Conservation (phyloP, 129 eudicot genomes). For the Centella asiatica region DNA sequence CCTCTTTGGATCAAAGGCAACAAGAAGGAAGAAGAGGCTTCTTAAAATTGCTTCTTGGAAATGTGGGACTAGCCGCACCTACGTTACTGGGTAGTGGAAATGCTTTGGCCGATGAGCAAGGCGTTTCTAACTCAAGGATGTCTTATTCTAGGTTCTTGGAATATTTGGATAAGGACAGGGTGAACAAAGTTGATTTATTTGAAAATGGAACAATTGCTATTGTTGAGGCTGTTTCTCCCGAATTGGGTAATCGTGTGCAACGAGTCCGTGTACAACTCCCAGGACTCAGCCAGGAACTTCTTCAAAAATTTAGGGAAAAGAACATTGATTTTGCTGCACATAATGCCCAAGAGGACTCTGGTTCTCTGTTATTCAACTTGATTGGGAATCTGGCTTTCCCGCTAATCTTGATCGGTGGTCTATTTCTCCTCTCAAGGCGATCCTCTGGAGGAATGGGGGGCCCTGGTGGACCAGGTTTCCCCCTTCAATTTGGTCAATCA, state of each 20-base stretch:
- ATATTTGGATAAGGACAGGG: conserved; percentile 89
- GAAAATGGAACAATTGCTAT: conserved; percentile 96
- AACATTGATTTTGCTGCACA: conserved; percentile 97
- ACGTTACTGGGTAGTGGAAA: conserved; percentile 48
- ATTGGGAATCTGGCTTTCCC: conserved; percentile 94
- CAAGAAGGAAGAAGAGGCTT: conserved; percentile 77
- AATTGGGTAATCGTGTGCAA: conserved; percentile 90
- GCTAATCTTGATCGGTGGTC: conserved; percentile 80
- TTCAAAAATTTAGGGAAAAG: conserved; percentile 89
- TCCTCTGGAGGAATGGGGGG: conserved; percentile 96
- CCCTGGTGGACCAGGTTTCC: conserved; percentile 94
- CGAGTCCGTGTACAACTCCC: conserved; percentile 97
- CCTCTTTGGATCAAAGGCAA: conserved; percentile 47
- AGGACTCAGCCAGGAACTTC: conserved; percentile 93
- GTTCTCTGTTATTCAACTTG: conserved; percentile 70
- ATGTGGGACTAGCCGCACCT: conserved; percentile 53
- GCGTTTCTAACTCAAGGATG: conserved; percentile 97
- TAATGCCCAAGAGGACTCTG: conserved; percentile 97
- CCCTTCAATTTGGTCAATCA: conserved; percentile 83
- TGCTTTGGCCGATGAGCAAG: conserved; percentile 92
- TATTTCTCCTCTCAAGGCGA: conserved; percentile 79
- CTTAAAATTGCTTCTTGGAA: conserved; percentile 61
- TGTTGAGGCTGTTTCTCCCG: conserved; percentile 95
- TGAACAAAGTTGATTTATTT: conserved; percentile 71
- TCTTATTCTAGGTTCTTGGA: conserved; percentile 91